Conservation (phyloP, 169 alveolate genomes). For the Eimeria acervulina region DNA sequence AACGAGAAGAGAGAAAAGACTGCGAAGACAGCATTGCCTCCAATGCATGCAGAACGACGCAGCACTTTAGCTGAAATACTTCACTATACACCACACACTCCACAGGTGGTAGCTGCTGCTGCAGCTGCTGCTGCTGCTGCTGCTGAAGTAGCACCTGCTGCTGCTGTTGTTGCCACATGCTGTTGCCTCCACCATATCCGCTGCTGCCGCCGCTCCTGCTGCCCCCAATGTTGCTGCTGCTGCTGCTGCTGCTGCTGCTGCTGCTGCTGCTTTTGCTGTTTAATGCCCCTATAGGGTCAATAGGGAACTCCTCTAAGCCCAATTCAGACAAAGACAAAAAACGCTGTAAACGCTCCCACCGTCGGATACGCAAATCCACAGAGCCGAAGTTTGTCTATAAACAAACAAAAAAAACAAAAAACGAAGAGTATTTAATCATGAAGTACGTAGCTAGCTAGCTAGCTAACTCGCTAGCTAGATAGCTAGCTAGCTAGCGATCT, state of each 20-base stretch:
- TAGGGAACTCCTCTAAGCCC: slow-evolving; percentile 78
- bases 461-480: no score
- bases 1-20: background rate
- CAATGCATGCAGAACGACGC: slow-evolving; percentile 64
- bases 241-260: slow-evolving; percentile 20
- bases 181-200: no score
- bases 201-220: slow-evolving; percentile 1
- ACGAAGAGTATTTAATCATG: background rate
- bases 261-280: background rate
- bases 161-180: background rate
- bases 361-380: slow-evolving; percentile 77
- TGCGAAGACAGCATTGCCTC: slow-evolving; percentile 69
- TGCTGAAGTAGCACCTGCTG: background rate
- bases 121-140: slow-evolving; percentile 29
- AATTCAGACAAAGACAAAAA: slow-evolving; percentile 38
- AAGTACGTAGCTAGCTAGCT: no score
- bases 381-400: slow-evolving; percentile 69
- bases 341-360: slow-evolving; percentile 80
- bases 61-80: slow-evolving; percentile 59
- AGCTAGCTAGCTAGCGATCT: no score
- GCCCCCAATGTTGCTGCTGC: background rate
- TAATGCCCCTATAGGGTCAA: slow-evolving; percentile 1
- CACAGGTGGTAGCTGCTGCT: slow-evolving; percentile 51
- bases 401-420: no score
- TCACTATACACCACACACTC: slow-evolving; percentile 58